Conservation (phyloP, 2,329 filamentous ascomycete genomes). For the Orbilia ellipsospora region DNA sequence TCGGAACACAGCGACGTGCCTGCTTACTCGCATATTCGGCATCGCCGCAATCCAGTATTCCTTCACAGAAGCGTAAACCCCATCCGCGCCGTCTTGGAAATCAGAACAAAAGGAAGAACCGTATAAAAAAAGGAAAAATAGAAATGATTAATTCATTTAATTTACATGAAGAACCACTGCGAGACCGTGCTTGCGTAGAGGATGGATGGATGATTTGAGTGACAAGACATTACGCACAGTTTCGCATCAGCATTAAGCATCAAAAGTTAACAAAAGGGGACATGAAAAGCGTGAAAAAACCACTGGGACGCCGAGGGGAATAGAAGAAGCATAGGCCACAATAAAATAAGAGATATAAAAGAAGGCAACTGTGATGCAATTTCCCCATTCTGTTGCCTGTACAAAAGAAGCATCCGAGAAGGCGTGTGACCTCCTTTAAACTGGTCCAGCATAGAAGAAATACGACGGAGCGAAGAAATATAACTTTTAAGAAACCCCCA, state of each 20-base stretch:
- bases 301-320: constrained; percentile 40
- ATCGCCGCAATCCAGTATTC: not conserved
- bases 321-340: constrained; percentile 20
- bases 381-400: constrained; percentile 7
- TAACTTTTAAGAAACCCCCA: constrained; percentile 41
- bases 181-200: constrained; percentile 19
- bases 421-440: constrained; percentile 12
- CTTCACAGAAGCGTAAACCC: not conserved
- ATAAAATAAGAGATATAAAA: constrained; percentile 27
- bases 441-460: constrained; percentile 31
- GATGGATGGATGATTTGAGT: not conserved
- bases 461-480: constrained; percentile 9
- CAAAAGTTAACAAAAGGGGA: constrained; percentile 20
- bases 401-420: constrained; percentile 16
- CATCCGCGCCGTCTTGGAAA: not conserved
- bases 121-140: constrained; percentile 2
- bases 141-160: constrained; percentile 50
- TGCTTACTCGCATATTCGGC: too few relatives aligned
- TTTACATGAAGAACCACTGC: constrained; percentile 50
- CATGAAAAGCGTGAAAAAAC: constrained; percentile 15
- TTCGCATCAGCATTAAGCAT: constrained; percentile 45
- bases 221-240: constrained; percentile 28
- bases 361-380: constrained; percentile 12
- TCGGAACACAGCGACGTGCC: too few relatives aligned
- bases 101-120: not conserved